A percentile compares a stretch with the other conserved stretches of the same genome.
These are phyloP conservation scores for Clavispora vitiphila DNA, from an alignment of 805 yeast species.

Conservation along the genomic window DNA sequence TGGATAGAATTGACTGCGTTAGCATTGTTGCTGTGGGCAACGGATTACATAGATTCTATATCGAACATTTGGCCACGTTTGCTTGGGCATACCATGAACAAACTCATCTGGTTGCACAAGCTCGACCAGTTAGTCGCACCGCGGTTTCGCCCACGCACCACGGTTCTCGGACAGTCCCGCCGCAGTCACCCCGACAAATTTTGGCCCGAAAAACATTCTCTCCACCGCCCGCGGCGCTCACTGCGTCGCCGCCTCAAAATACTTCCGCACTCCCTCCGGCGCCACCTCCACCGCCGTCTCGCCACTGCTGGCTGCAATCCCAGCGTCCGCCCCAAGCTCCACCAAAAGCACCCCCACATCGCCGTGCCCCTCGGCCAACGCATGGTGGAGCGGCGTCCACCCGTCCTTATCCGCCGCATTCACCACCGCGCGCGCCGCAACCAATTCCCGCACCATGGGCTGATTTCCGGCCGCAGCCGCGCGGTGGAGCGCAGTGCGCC, in stretches of 20 bases:
- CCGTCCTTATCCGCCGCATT: slow-evolving; percentile 67
- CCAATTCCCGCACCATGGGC: slow-evolving; percentile 51
- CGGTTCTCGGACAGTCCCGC: too few relatives aligned
- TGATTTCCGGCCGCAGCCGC: slow-evolving; percentile 76
- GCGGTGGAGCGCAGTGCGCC: slow-evolving; percentile 68
- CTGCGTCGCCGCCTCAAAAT: too few relatives aligned
- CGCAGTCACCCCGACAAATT: too few relatives aligned
- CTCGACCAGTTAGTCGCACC: too few relatives aligned
- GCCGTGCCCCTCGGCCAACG: slow-evolving; percentile 84
- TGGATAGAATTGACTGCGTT: too few relatives aligned
- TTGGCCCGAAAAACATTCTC: too few relatives aligned
- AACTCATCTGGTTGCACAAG: too few relatives aligned
- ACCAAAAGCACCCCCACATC: slow-evolving; percentile 65
- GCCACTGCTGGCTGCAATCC: slow-evolving; percentile 45
- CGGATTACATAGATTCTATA: too few relatives aligned
- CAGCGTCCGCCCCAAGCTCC: slow-evolving; percentile 62
- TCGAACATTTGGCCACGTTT: too few relatives aligned
- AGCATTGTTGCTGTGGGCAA: too few relatives aligned
- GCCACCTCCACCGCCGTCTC: slow-evolving; percentile 35
- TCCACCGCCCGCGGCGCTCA: neutral
- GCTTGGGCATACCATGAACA: too few relatives aligned
- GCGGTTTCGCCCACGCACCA: too few relatives aligned
- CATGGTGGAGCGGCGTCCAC: slow-evolving; percentile 88
- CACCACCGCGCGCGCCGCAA: slow-evolving; percentile 52
- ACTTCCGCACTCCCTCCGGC: slow-evolving; percentile 26